Conservation (phyloP, 352 stramenopile genomes). For the Phytophthora nicotianae region DNA sequence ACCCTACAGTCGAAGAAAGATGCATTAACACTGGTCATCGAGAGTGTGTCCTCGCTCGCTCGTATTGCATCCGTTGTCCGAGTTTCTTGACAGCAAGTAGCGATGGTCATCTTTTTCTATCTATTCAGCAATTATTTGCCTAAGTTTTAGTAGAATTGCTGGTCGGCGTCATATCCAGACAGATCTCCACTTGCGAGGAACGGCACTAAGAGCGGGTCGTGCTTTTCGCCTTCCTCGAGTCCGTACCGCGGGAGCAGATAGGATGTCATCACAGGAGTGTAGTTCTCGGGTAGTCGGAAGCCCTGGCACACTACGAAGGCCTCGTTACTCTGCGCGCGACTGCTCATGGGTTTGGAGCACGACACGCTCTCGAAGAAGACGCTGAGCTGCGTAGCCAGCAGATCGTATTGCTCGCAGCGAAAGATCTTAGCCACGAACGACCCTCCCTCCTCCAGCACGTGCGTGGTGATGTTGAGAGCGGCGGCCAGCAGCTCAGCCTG, state of each 20-base stretch:
- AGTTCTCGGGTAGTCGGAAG: conserved; percentile 86
- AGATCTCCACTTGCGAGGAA: conserved; percentile 94
- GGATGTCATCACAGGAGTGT: conserved; percentile 88
- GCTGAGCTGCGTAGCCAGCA: conserved; percentile 96
- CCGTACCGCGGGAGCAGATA: conserved; percentile 74
- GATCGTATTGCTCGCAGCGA: conserved; percentile 94
- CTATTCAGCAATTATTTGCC: conserved; percentile 9
- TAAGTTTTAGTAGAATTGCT: conserved; percentile 53
- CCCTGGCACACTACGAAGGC: conserved; percentile 96
- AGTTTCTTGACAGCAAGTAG: conserved; percentile 28
- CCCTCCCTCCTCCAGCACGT: conserved; percentile 93
- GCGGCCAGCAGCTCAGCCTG: conserved; percentile 96
- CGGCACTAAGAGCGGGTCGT: conserved; percentile 80
- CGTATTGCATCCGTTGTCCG: conserved; percentile 47
- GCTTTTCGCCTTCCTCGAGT: conserved; percentile 44
- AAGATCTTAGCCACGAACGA: conserved; percentile 99
- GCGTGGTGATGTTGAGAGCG: conserved; percentile 98
- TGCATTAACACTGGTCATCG: conserved; percentile 46
- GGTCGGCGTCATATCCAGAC: conserved; percentile 87
- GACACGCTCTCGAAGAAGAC: conserved; percentile 96
- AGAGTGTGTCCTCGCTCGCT: conserved; percentile 46
- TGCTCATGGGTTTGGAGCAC: conserved; percentile 97
- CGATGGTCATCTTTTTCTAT: conserved; percentile 19
- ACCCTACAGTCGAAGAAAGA: conserved; percentile 48
- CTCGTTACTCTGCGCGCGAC: conserved; percentile 95